Base-by-base conservation (phyloP, 2,329 filamentous ascomycete species). In the Scortechinia acanthostroma region DNA sequence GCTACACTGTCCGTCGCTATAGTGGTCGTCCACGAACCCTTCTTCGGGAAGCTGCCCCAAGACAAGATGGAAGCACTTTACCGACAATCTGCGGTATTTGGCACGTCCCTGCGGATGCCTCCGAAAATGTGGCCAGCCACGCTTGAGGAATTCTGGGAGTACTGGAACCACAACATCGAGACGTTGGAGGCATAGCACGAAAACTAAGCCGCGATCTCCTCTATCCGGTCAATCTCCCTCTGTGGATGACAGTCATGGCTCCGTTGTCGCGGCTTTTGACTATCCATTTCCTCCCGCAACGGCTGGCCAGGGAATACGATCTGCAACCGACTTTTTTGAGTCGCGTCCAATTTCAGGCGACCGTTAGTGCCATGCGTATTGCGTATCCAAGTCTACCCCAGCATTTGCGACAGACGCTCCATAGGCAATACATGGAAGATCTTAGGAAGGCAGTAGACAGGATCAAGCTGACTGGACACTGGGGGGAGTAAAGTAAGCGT, bases 151-250 rank as follows among this genome's bases (percentile, higher is more conserved):
- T 65, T 65, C 45, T 62, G 60, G 61, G 47, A 45, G 15, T 65
- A 66, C 50, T 66, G 63, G 64, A 49, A 67, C 46, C 47, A 55
- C 33, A 55, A 61, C 42, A 53, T 66, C 20, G 55, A 51, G 25
- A 58, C 53, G 1, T 50, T 65, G 15, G 45, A 60, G 21, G 51
- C 3, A 48, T 58, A 43, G 60, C 60, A 2, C 50, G 51, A 16
- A 50, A 48, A 10, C 54, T 62, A 20, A 55, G 53, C 13, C 47
- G 54, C 0, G 56, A 60, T 42, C 46, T 62, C 2, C 50, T 61
- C 2, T 54, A 52, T 16, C 59, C 57, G 22, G 54, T 54, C 6
- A 50, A 54, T 3, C 43, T 53, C 15, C 59, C 58, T 1, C 28
- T 62, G 4, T 50, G 47, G n/a, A 43, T 63, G 16, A 49, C 50